These are phyloP conservation scores for Calonectria hawksworthii DNA, from an alignment of 2,329 filamentous ascomycete species.

Conservation along the genomic window DNA sequence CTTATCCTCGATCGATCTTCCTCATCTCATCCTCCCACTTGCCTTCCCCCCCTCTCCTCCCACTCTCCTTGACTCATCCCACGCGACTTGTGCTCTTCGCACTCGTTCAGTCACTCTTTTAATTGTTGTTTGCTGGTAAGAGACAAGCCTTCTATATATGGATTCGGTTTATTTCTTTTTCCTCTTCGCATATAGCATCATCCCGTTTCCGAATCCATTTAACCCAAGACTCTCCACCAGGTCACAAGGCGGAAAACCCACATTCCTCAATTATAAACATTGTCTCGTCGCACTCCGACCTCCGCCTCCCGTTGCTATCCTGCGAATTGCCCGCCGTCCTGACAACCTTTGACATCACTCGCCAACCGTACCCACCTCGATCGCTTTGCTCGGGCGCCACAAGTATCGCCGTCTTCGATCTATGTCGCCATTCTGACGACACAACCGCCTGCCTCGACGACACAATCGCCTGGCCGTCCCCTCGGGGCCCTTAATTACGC, in stretches of 20 bases:
- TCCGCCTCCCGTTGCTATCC: conserved; percentile 14
- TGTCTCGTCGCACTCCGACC: conserved; percentile 21
- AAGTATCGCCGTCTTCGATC: conserved; percentile 19
- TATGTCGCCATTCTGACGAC: conserved; percentile 33
- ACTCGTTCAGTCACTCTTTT: conserved; percentile 14
- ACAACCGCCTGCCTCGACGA: conserved; percentile 29
- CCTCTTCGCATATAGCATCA: neutral
- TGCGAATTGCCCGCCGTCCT: neutral
- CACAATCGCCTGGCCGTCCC: conserved; percentile 26
- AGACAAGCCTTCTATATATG: conserved; percentile 12
- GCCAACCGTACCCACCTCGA: neutral
- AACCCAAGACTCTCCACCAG: conserved; percentile 33
- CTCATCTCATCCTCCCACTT: conserved; percentile 1
- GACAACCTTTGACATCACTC: conserved; percentile 16
- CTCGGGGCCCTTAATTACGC: conserved; percentile 11
- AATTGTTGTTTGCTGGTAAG: conserved; percentile 38
- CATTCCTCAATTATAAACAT: conserved; percentile 36
- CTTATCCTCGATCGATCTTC: conserved; percentile 13
- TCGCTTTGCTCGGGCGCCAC: neutral
- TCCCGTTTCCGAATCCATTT: neutral
- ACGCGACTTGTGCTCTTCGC: conserved; percentile 7
- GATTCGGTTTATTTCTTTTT: neutral
- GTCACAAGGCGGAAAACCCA: conserved; percentile 33
- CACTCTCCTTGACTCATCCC: conserved; percentile 13
- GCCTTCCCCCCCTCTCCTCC: neutral